phyloP scores from a whole-genome alignment of 371 early-diverging fungal genomes.

The Mucor saturninus region DNA sequence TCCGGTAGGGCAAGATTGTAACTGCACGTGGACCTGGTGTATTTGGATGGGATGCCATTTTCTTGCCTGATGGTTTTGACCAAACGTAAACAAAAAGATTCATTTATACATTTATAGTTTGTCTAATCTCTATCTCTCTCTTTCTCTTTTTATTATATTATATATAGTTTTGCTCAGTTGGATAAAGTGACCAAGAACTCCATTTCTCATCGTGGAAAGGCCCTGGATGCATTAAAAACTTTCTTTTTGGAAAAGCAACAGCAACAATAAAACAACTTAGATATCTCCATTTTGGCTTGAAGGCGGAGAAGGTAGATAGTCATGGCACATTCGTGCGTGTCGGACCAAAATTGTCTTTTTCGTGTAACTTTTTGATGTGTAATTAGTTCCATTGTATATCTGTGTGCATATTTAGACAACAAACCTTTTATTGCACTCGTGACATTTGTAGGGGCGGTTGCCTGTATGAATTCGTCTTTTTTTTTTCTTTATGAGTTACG shows the following conservation, averaged over 20 bases:
- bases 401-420: not conserved
- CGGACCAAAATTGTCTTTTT: slow-evolving; percentile 16
- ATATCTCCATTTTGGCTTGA: slow-evolving; percentile 10
- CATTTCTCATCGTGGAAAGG: slow-evolving; percentile 87
- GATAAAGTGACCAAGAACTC: slow-evolving; percentile 79
- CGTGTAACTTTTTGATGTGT: slow-evolving; percentile 11
- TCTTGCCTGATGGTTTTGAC: slow-evolving; percentile 85
- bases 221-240: slow-evolving; percentile 75
- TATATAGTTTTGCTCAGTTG: slow-evolving; percentile 89
- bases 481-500: not conserved
- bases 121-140: not conserved
- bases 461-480: slow-evolving; percentile 72
- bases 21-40: slow-evolving; percentile 79
- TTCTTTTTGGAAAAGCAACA: not conserved
- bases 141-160: not conserved
- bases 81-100: slow-evolving; percentile 55
- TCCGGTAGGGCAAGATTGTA: slow-evolving; percentile 83
- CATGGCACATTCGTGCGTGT: slow-evolving; percentile 12
- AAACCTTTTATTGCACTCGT: slow-evolving; percentile 18
- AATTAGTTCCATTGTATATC: not conserved
- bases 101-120: slow-evolving; percentile 14
- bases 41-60: slow-evolving; percentile 98
- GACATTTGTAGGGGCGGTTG: slow-evolving; percentile 72
- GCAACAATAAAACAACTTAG: not conserved
- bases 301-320: slow-evolving; percentile 10